Percentiles rank a stretch among this genome's conserved stretches.
These are phyloP conservation scores for Arabidopsis thaliana DNA, from an alignment of 345 rosid genomes.

Conservation along the genomic window DNA sequence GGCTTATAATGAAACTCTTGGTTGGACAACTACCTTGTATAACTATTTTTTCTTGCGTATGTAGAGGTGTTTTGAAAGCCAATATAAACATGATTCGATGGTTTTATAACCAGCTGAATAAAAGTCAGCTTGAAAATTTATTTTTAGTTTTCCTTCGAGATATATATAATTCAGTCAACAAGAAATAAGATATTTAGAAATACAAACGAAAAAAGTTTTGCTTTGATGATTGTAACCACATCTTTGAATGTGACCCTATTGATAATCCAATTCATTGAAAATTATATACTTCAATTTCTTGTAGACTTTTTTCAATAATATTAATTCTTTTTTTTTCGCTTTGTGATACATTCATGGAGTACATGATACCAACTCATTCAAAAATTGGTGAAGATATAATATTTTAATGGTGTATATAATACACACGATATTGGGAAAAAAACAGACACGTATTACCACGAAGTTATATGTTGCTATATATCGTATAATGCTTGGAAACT, in stretches of 20 bases:
- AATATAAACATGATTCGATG: conserved; percentile 33
- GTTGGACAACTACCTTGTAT: conserved; percentile 15
- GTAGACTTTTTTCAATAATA: background rate
- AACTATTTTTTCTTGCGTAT: conserved; percentile 11
- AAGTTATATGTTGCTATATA: conserved; percentile 9
- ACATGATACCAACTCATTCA: conserved; percentile 41
- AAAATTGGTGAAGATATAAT: background rate
- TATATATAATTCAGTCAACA: conserved; percentile 22
- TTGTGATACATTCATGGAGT: background rate
- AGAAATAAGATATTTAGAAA: conserved; percentile 1
- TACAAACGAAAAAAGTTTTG: conserved; percentile 30
- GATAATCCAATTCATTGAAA: conserved; percentile 7
- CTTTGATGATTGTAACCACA: conserved; percentile 45
- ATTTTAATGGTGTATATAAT: background rate
- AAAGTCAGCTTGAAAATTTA: conserved; percentile 20
- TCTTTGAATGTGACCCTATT: conserved; percentile 34
- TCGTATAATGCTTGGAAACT: background rate
- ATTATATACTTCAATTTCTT: background rate
- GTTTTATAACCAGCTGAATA: conserved; percentile 3
- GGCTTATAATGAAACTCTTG: conserved; percentile 4
- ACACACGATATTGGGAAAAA: conserved; percentile 6
- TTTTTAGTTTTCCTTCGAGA: background rate
- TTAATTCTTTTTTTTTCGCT: background rate
- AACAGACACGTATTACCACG: conserved; percentile 36
- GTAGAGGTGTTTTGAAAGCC: conserved; percentile 16